A percentile compares a stretch with the other conserved stretches of the same genome.
Conservation (phyloP, 2,329 filamentous ascomycete genomes). For the Clonostachys chloroleuca region DNA sequence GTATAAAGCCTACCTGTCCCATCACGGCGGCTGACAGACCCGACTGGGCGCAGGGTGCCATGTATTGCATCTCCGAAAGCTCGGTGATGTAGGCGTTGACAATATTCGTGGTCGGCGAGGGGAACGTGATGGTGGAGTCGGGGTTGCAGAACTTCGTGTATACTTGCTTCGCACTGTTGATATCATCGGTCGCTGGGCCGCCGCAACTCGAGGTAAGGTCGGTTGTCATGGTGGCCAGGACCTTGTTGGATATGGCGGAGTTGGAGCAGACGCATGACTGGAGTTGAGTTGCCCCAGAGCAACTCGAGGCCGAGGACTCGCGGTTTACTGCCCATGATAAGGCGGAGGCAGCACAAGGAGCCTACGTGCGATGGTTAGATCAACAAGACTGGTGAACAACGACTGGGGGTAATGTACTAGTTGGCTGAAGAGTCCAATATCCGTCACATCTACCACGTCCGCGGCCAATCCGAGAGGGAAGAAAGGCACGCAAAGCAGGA, state of each 20-base stretch:
- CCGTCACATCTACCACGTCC: too few species aligned
- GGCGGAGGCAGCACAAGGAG: slow-evolving; percentile 43
- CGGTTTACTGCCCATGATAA: slow-evolving; percentile 35
- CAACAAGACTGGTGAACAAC: background rate
- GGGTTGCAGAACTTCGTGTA: slow-evolving; percentile 45
- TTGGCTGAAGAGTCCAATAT: background rate
- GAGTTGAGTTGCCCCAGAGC: slow-evolving; percentile 36
- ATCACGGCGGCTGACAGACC: slow-evolving; percentile 22
- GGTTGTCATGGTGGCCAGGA: slow-evolving; percentile 29
- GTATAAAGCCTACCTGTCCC: slow-evolving; percentile 11
- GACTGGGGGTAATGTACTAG: background rate
- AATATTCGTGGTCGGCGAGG: slow-evolving; percentile 30
- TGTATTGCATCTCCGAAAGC: slow-evolving; percentile 31
- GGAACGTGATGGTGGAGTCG: slow-evolving; percentile 25
- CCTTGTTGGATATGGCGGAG: slow-evolving; percentile 28
- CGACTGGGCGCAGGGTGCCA: slow-evolving; percentile 27
- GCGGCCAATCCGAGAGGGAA: background rate
- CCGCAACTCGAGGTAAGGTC: slow-evolving; percentile 38
- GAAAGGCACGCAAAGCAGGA: background rate
- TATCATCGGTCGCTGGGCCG: slow-evolving; percentile 32
- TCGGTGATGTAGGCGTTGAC: slow-evolving; percentile 47
- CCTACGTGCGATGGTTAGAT: slow-evolving; percentile 22
- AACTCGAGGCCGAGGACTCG: slow-evolving; percentile 31
- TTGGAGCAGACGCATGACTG: slow-evolving; percentile 51
- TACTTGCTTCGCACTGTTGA: slow-evolving; percentile 38